Conservation (phyloP, 768 basidiomycete species). For the Tephrocybe sp. region DNA sequence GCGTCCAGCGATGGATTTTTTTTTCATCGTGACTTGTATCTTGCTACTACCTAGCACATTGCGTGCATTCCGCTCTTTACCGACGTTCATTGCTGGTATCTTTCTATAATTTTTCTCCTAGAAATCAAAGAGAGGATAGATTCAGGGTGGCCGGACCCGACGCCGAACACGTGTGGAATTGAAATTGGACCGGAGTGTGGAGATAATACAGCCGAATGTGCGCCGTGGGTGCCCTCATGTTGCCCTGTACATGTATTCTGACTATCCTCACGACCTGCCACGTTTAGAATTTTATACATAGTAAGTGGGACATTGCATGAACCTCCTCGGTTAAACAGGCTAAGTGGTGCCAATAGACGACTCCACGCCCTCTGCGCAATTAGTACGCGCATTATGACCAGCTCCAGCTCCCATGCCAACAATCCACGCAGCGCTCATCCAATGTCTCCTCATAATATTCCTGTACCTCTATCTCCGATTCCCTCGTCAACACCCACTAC, state of each 20-base stretch:
- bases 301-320: not conserved
- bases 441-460: not conserved
- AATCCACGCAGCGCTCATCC: not conserved
- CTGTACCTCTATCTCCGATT: not conserved
- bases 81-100: no score
- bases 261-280: not conserved
- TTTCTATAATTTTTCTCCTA: no score
- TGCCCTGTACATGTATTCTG: not conserved
- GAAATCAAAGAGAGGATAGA: no score
- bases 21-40: not conserved
- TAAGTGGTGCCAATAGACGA: not conserved
- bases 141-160: not conserved
- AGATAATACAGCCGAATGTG: not conserved
- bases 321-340: not conserved
- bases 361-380: not conserved
- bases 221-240: not conserved
- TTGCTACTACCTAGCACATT: not conserved
- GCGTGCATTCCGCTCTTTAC: no score
- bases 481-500: constrained; percentile 2
- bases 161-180: not conserved
- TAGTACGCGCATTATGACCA: not conserved
- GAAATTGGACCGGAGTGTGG: not conserved
- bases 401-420: not conserved
- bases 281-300: not conserved
- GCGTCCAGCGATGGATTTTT: no score